Evolutionary conservation across 192 early-diverging fungal species (phyloP).

Genomic region (Coemansia aciculifera): DNA sequence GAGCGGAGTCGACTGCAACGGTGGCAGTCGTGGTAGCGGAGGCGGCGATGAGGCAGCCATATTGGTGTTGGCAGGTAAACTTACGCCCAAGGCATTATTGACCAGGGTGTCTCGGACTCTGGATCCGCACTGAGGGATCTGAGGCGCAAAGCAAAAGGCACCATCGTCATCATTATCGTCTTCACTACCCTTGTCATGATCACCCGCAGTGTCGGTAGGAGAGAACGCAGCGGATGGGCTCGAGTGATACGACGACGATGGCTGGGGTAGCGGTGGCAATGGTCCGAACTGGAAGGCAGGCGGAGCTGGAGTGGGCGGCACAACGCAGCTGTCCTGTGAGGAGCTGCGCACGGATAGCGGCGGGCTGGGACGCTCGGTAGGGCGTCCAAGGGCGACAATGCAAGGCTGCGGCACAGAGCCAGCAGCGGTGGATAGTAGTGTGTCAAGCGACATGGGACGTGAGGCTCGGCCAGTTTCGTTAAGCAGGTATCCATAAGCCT

Average conservation of each 20-base stretch:
- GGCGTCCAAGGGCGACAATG: conserved; percentile 15
- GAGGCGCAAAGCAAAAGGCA: conserved; percentile 10
- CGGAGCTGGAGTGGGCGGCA: conserved; percentile 16
- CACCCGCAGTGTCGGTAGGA: neutral
- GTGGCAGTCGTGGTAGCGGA: conserved; percentile 10
- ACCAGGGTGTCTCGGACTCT: conserved; percentile 36
- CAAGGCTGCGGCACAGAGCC: conserved; percentile 30
- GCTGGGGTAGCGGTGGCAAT: conserved; percentile 14
- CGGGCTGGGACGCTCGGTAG: conserved; percentile 15
- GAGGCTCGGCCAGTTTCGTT: conserved; percentile 38
- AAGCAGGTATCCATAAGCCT: conserved; percentile 50
- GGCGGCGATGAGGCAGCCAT: neutral
- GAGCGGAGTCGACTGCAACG: neutral
- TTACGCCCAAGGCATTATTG: conserved; percentile 13
- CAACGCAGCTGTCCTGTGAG: conserved; percentile 10
- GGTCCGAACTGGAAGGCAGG: conserved; percentile 16
- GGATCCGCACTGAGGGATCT: neutral
- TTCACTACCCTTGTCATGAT: neutral
- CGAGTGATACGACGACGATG: neutral
- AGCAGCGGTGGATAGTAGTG: conserved; percentile 10
- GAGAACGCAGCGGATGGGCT: neutral
- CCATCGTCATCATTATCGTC: neutral
- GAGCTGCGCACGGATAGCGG: conserved; percentile 15
- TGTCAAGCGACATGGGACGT: conserved; percentile 34
- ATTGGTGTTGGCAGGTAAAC: neutral